A percentile compares a stretch with the other conserved stretches of the same genome.
Conservation (phyloP, 2,329 filamentous ascomycete species). For the Drechslera avenae region DNA sequence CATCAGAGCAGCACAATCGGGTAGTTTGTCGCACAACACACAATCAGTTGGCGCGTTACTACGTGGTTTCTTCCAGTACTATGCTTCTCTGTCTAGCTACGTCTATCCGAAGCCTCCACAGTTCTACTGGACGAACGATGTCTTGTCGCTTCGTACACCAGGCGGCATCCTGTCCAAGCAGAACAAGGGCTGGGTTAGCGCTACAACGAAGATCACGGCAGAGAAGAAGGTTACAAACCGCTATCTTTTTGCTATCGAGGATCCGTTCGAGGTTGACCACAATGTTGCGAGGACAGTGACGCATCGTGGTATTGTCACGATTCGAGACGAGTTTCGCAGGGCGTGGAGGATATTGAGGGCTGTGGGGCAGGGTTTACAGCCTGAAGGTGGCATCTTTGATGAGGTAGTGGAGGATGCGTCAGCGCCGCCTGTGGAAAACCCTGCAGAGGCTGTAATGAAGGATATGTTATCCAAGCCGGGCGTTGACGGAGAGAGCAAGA, state of each 20-base stretch:
- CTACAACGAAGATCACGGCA: conserved; percentile 68
- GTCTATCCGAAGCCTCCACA: conserved; percentile 51
- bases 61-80: conserved; percentile 88
- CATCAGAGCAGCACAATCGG: conserved; percentile 60
- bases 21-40: conserved; percentile 68
- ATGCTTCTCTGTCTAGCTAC: conserved; percentile 61
- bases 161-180: conserved; percentile 75
- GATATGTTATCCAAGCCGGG: not conserved
- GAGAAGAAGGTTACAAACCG: conserved; percentile 75
- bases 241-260: conserved; percentile 88
- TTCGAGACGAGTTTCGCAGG: conserved; percentile 82
- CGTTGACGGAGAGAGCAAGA: not conserved
- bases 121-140: conserved; percentile 82
- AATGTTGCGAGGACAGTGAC: conserved; percentile 88
- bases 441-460: not conserved
- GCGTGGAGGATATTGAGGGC: conserved; percentile 67
- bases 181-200: conserved; percentile 85
- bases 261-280: conserved; percentile 86
- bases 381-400: conserved; percentile 46
- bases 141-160: conserved; percentile 74
- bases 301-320: conserved; percentile 78
- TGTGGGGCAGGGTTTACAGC: conserved; percentile 30
- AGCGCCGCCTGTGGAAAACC: conserved; percentile 1
- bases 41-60: conserved; percentile 74
- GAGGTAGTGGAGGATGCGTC: conserved; percentile 34